Evolutionary conservation across 345 rosid genomes (phyloP).

Genomic region (Melaleuca quinquenervia): DNA sequence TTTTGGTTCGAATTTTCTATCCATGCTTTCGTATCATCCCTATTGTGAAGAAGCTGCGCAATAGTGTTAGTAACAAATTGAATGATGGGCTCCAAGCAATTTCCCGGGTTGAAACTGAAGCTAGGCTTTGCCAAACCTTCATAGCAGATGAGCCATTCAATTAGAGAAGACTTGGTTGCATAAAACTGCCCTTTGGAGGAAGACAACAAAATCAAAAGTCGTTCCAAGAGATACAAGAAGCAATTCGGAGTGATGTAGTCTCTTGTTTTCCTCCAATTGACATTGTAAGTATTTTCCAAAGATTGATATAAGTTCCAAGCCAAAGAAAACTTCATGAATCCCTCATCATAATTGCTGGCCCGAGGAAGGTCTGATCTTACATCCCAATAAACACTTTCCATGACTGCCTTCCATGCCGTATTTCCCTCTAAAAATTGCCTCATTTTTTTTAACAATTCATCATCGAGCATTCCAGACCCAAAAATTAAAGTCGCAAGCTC

Average conservation of each 20-base stretch:
- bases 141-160: slow-evolving; percentile 25
- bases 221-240: slow-evolving; percentile 35
- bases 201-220: slow-evolving; percentile 13
- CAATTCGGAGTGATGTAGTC: slow-evolving; percentile 32
- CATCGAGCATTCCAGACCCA: slow-evolving; percentile 14
- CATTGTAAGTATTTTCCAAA: slow-evolving; percentile 13
- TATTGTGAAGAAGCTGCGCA: neutral
- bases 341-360: neutral
- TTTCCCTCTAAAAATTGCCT: neutral
- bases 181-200: slow-evolving; percentile 1
- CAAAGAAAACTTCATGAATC: neutral
- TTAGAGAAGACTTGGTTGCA: slow-evolving; percentile 15
- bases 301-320: slow-evolving; percentile 15
- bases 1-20: neutral
- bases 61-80: slow-evolving; percentile 1
- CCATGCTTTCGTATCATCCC: slow-evolving; percentile 17
- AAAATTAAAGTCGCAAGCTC: slow-evolving; percentile 19
- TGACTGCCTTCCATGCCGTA: slow-evolving; percentile 19
- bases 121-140: neutral
- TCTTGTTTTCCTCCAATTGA: slow-evolving; percentile 11
- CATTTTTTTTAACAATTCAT: neutral
- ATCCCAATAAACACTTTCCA: neutral
- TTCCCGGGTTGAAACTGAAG: neutral
- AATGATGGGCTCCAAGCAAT: neutral
- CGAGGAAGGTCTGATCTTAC: neutral